Evolutionary conservation across 257 asterid species (phyloP).

Genomic region (Solanum etuberosum): DNA sequence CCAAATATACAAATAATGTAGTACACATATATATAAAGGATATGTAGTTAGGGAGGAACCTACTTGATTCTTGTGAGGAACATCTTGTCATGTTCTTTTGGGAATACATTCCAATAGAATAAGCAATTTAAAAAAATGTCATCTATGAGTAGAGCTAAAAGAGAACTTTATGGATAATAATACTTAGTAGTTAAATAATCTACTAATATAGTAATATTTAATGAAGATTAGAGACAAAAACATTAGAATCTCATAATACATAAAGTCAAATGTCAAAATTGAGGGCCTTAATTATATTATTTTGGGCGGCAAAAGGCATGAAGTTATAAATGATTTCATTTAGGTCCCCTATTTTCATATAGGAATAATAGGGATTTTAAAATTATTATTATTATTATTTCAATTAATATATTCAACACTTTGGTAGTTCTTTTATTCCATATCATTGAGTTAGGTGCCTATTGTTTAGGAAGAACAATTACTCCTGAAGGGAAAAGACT

Average conservation of each 20-base stretch:
- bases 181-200: background rate
- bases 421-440: background rate
- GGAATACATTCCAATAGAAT: background rate
- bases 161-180: background rate
- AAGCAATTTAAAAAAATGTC: background rate
- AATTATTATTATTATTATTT: too few relatives aligned
- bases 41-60: background rate
- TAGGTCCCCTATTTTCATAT: background rate
- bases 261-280: background rate
- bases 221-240: background rate
- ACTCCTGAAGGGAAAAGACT: too few relatives aligned
- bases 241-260: background rate
- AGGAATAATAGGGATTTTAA: background rate
- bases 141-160: background rate
- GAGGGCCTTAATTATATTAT: background rate
- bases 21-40: background rate
- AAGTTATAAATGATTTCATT: background rate
- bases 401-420: background rate
- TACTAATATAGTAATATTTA: background rate
- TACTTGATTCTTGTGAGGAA: background rate
- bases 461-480: background rate
- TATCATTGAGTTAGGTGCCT: background rate
- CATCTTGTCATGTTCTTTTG: background rate
- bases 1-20: too few relatives aligned
- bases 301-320: background rate